phyloP scores from a whole-genome alignment of 345 rosid genomes.

The Theobroma cacao region DNA sequence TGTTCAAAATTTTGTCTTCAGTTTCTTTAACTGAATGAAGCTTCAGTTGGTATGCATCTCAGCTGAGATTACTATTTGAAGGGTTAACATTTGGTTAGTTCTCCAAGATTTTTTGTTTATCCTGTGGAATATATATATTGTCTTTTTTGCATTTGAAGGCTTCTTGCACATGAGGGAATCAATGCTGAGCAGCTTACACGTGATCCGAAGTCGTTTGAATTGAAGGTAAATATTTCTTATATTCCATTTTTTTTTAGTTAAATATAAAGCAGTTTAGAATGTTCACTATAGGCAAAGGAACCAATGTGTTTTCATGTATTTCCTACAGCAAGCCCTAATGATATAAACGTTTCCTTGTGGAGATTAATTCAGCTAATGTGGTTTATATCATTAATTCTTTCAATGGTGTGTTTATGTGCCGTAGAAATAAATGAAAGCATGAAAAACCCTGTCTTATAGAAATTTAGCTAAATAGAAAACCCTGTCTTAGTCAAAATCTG shows the following conservation, averaged over 20 bases:
- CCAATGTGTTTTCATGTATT: background rate
- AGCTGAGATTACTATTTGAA: background rate
- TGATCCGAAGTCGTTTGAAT: conserved; percentile 89
- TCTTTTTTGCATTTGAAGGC: conserved; percentile 37
- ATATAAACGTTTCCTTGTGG: background rate
- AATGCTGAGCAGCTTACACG: conserved; percentile 97
- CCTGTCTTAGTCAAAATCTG: background rate
- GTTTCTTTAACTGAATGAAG: background rate
- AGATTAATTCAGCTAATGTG: background rate
- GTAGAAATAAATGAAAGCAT: background rate
- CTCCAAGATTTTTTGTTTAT: background rate
- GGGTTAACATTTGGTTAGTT: background rate
- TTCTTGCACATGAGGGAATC: conserved; percentile 97
- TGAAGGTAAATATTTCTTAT: conserved; percentile 53
- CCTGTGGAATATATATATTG: background rate
- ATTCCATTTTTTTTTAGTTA: background rate
- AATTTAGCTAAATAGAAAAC: background rate
- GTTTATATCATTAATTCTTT: background rate
- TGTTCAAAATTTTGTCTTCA: background rate
- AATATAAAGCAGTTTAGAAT: too few species aligned
- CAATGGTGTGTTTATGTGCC: background rate
- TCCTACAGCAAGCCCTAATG: background rate
- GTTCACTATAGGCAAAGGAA: background rate
- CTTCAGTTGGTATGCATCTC: background rate
- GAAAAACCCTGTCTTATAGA: background rate